Percentiles rank a stretch among this genome's conserved stretches.
Evolutionary conservation across 441 rosid genomes (phyloP).

Genomic region (Erysimum cheiri): DNA sequence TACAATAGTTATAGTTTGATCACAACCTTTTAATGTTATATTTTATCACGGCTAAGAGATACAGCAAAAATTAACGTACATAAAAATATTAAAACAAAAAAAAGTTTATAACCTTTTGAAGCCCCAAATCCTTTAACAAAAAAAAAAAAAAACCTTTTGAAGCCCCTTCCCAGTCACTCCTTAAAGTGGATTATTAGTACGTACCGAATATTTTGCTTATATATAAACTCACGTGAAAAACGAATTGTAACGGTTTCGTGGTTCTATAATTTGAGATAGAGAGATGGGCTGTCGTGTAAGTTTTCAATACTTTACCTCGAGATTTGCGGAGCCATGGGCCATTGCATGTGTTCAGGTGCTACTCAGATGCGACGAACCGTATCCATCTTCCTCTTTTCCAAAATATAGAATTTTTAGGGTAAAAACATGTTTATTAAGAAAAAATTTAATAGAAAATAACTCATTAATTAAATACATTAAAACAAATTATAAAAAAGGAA

Average conservation of each 20-base stretch:
- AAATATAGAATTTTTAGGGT: too few relatives aligned
- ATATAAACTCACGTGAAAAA: slow-evolving; percentile 31
- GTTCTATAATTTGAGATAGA: neutral
- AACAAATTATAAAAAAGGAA: too few relatives aligned
- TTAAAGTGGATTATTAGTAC: neutral
- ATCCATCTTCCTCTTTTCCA: neutral
- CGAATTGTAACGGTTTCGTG: slow-evolving; percentile 26
- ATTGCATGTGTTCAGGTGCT: neutral
- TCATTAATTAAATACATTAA: too few relatives aligned
- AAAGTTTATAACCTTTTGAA: too few relatives aligned
- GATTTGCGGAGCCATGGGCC: neutral
- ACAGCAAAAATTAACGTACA: too few relatives aligned
- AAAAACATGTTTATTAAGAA: too few relatives aligned
- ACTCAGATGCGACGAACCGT: neutral
- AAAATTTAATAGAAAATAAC: too few relatives aligned
- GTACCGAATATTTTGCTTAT: neutral
- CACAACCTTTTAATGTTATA: too few relatives aligned
- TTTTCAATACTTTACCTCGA: neutral
- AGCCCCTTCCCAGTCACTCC: neutral
- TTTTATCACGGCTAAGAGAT: too few relatives aligned
- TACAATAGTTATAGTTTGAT: neutral
- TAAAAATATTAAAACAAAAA: too few relatives aligned
- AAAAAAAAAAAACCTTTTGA: too few relatives aligned
- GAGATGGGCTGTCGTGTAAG: neutral
- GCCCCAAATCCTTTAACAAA: too few relatives aligned